A percentile compares a stretch with the other conserved stretches of the same genome.
Conservation (phyloP, 495 filamentous ascomycete species). For the Penicillium bialowiezense region DNA sequence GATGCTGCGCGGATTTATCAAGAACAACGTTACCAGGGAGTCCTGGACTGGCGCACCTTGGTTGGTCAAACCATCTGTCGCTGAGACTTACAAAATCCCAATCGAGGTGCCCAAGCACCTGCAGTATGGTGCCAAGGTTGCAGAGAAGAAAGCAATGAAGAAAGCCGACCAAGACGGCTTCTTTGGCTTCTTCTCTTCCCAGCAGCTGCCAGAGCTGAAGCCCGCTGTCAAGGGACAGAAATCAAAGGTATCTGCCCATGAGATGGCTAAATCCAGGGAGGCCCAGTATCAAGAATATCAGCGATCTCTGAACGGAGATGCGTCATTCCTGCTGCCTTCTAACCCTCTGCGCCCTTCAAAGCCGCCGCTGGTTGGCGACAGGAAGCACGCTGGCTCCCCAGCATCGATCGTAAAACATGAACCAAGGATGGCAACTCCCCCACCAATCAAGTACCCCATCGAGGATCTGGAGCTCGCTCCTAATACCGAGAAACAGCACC, state of each 20-base stretch:
- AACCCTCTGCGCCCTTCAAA: slow-evolving; percentile 35
- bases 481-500: slow-evolving; percentile 52
- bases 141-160: slow-evolving; percentile 75
- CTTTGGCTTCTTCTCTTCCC: slow-evolving; percentile 53
- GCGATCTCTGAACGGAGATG: slow-evolving; percentile 49
- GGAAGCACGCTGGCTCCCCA: slow-evolving; percentile 26
- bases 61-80: slow-evolving; percentile 86
- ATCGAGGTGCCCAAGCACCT: slow-evolving; percentile 80
- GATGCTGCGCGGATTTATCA: slow-evolving; percentile 89
- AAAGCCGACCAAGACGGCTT: slow-evolving; percentile 57
- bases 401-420: slow-evolving; percentile 37
- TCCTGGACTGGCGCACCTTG: slow-evolving; percentile 94
- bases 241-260: slow-evolving; percentile 50
- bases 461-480: slow-evolving; percentile 83
- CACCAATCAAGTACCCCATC: slow-evolving; percentile 88
- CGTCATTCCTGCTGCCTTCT: slow-evolving; percentile 39
- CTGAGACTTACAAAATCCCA: slow-evolving; percentile 78
- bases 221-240: slow-evolving; percentile 78
- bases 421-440: slow-evolving; percentile 61
- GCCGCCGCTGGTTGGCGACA: slow-evolving; percentile 39
- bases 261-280: slow-evolving; percentile 43
- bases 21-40: slow-evolving; percentile 87
- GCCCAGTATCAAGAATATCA: slow-evolving; percentile 53
- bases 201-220: slow-evolving; percentile 71
- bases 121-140: slow-evolving; percentile 72